These are phyloP conservation scores for Sugiyamaella xylanicola DNA, from an alignment of 1,139 yeast species.

Conservation along the genomic window DNA sequence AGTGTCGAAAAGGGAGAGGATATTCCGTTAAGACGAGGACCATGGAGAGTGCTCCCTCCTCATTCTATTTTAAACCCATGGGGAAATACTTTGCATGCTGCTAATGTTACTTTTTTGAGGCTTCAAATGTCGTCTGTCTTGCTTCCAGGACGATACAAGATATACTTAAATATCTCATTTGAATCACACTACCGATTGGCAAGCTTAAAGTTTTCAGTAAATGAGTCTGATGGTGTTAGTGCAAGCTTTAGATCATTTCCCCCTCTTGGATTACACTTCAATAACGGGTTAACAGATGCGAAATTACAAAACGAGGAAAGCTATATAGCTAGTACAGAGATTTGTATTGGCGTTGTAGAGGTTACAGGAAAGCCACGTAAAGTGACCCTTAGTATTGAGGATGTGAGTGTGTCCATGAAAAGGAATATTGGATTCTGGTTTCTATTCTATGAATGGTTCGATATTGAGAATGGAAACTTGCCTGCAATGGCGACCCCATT, in stretches of 20 bases:
- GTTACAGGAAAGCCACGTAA: slow-evolving; percentile 4
- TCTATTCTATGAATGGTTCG: slow-evolving; percentile 16
- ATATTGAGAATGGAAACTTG: slow-evolving; percentile 5
- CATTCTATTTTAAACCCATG: slow-evolving; percentile 29
- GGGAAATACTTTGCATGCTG: slow-evolving; percentile 35
- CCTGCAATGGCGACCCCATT: slow-evolving; percentile 15
- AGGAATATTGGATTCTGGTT: slow-evolving; percentile 17
- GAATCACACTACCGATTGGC: slow-evolving; percentile 17
- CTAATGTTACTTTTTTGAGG: slow-evolving; percentile 30
- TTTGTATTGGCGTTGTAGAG: slow-evolving; percentile 15
- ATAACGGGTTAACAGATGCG: slow-evolving; percentile 1
- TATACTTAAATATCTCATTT: slow-evolving; percentile 13
- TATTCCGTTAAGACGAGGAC: slow-evolving; percentile 14
- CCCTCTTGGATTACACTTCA: slow-evolving; percentile 9
- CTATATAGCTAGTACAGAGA: slow-evolving; percentile 13
- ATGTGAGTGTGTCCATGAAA: slow-evolving; percentile 16
- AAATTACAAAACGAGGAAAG: slow-evolving; percentile 5
- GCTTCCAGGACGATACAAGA: slow-evolving; percentile 18
- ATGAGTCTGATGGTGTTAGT: slow-evolving; percentile 11
- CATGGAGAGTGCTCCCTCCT: slow-evolving; percentile 17
- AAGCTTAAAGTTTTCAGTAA: slow-evolving; percentile 7
- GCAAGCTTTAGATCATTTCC: slow-evolving; percentile 13
- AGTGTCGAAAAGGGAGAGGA: slow-evolving; percentile 26
- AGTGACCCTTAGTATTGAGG: slow-evolving; percentile 9
- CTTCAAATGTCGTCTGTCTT: slow-evolving; percentile 13